Evolutionary conservation across 306 rosid genomes (phyloP), one percentile per base, ranked within the genome.

Genomic region (Cicer cuneatum): DNA sequence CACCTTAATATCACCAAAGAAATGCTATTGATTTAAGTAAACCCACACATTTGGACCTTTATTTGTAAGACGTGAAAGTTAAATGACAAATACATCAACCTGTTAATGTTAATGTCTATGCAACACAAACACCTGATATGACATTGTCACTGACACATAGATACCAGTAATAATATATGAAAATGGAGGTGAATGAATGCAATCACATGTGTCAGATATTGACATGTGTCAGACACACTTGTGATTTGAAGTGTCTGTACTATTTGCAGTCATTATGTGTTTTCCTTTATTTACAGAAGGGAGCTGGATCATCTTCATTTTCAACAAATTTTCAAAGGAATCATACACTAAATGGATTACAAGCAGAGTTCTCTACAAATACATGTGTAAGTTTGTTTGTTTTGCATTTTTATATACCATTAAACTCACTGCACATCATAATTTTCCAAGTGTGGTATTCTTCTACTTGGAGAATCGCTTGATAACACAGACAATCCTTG

Each of bases 341-440:
- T 60, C 72, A 67, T 38, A 19, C 78, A 8, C 13, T 14, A 66
- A n/a, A 16, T 64, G 73, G 74, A 49, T 65, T 80, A 51, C 77
- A 10, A 42, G 13, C 76, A 21, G 65, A 80, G 71, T n/a, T 57
- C 47, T 74, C 83, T 10, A 48, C 59, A 29, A 13, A 33, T 33
- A 33, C 10, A 18, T 54, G 80, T 83, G 98, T 93, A 83, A 83
- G 94, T 64, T 35, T 74, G 7, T 54, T 54, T 37, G 16, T 69
- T 53, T 14, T 64, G 63, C 69, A 37, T 74, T 16, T 53, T 47
- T 80, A 33, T 29, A 48, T 77, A 74, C 73, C 53, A 37, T 54
- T 35, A 39, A 39, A 21, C 37, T 58, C 42, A 47, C 18, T 39
- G 6, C 19, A 7, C 16, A 47, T 47, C 53, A 29, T 29, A 29